These are phyloP conservation scores for Eutypella sp. DNA, from an alignment of 2,329 filamentous ascomycete genomes.

Conservation along the genomic window DNA sequence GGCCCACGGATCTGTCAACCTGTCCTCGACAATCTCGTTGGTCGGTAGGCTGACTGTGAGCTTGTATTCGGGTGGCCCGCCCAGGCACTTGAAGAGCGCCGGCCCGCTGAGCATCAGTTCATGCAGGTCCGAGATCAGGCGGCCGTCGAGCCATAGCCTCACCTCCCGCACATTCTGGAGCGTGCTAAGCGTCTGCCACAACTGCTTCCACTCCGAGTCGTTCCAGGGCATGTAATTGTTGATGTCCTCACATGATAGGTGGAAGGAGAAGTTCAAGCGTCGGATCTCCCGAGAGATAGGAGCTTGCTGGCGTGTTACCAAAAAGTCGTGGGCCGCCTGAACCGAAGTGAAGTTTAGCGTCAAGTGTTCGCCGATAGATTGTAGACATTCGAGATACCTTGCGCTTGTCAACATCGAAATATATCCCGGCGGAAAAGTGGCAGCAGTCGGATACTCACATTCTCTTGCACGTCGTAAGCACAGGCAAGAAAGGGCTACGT, in stretches of 20 bases:
- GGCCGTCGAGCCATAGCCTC: background rate
- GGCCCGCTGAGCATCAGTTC: background rate
- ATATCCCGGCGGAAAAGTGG: too few species aligned
- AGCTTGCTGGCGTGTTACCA: background rate
- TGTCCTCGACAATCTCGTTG: background rate
- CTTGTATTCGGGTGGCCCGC: background rate
- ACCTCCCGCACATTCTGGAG: background rate
- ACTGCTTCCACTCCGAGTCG: background rate
- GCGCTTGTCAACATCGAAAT: too few species aligned
- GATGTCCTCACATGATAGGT: background rate
- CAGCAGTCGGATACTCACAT: background rate
- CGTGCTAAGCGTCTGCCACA: background rate
- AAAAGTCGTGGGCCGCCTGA: background rate
- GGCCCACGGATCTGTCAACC: background rate
- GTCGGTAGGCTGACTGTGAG: background rate
- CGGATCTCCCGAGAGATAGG: background rate
- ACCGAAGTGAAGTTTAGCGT: background rate
- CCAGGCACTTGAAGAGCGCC: background rate
- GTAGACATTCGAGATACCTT: background rate
- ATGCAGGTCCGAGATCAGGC: background rate
- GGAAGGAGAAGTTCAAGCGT: background rate
- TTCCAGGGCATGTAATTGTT: background rate
- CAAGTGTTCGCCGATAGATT: background rate
- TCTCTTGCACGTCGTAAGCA: background rate
- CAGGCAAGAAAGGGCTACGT: background rate